Evolutionary conservation across 2,329 filamentous ascomycete species (phyloP), one percentile per base, ranked within the genome.

Genomic region (Mycosphaerella arachidis): DNA sequence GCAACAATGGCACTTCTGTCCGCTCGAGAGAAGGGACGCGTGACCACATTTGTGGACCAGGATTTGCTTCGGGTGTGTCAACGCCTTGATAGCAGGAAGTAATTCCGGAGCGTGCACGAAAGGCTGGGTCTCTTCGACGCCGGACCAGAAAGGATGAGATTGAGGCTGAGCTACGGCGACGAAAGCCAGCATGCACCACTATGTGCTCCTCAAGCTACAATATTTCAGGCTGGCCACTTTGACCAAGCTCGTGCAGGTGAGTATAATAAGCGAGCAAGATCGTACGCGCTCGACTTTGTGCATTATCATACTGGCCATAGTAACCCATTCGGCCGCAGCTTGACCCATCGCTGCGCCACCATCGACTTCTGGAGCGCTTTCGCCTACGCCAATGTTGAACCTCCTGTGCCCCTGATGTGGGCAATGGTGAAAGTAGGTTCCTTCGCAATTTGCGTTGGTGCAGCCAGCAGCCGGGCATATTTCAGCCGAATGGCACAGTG

Each of bases 341-440:
- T 92, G 53, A 90, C 88, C 6, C 93, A 93, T 72, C 84, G 89
- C n/a, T 92, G 91, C 72, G 89, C 88, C 53, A 92, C 92, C 86
- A 86, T 88, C n/a, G 88, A 86, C 0, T 92, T 92, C 76, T 92
- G 89, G 89, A 86, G n/a, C 88, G 87, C 89, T 0, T 75, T 92
- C 30, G 90, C 88, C 1, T 91, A 91, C 68, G 88, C 89, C 4
- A 86, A 86, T 65, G 86, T 91, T 54, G 87, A 91, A 56, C 80
- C 91, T 5, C 88, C 89, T 0, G 80, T 79, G 7, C 88, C 89
- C 0, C 76, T 92, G 56, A 88, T 86, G 2, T 92, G 89, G 88
- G 89, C 90, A 2, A 87, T 90, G 67, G 86, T 92, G 16, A 91
- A 91, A 73, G 89, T 90, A 1, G 81, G 13, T 81, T 91, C 43